Percentiles rank a stretch among this genome's conserved stretches.
Conservation (phyloP, 805 yeast species). For the Naumovozyma castellii region DNA sequence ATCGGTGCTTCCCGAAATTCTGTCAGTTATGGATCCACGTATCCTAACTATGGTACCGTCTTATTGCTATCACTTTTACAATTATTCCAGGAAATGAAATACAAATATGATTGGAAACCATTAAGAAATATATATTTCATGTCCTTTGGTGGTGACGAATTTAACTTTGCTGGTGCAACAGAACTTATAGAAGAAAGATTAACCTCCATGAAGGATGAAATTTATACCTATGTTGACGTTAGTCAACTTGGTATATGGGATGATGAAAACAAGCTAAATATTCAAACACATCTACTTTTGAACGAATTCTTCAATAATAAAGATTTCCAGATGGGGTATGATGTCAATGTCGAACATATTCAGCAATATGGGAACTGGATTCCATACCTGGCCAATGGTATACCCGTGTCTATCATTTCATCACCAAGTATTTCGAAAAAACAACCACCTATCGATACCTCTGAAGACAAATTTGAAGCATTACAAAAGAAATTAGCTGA, state of each 20-base stretch:
- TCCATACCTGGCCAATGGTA: constrained; percentile 52
- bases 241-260: constrained; percentile 33
- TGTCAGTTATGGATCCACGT: constrained; percentile 57
- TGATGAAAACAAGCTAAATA: constrained; percentile 37
- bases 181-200: constrained; percentile 55
- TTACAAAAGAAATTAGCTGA: constrained; percentile 35
- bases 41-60: constrained; percentile 65
- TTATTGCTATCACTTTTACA: constrained; percentile 59
- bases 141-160: constrained; percentile 72
- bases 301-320: constrained; percentile 32
- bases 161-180: constrained; percentile 71
- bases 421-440: constrained; percentile 7
- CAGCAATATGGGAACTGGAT: constrained; percentile 46
- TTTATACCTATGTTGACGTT: constrained; percentile 64
- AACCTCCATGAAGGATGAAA: constrained; percentile 45
- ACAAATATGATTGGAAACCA: constrained; percentile 67
- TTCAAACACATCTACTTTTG: constrained; percentile 56
- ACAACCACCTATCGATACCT: constrained; percentile 52
- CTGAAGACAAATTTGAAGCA: constrained; percentile 54
- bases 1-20: constrained; percentile 79
- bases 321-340: constrained; percentile 15
- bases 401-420: constrained; percentile 24
- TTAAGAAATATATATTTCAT: constrained; percentile 72
- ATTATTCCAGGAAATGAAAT: constrained; percentile 52
- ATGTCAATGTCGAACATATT: constrained; percentile 21